Percentiles rank a stretch among this genome's conserved stretches.
Conservation (phyloP, 495 filamentous ascomycete genomes). For the Darksidea phi region DNA sequence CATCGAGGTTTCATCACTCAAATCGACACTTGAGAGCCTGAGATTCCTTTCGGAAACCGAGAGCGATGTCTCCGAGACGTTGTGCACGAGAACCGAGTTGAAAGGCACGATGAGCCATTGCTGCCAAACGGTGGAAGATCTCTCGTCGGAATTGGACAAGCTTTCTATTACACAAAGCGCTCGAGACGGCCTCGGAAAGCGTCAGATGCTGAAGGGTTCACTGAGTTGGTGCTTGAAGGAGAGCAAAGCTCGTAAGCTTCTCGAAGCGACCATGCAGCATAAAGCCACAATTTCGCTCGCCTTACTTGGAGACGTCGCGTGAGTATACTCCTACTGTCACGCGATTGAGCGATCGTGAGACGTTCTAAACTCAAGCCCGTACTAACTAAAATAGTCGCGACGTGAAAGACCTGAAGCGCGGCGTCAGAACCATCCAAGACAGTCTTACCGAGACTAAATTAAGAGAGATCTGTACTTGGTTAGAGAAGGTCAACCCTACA, state of each 20-base stretch:
- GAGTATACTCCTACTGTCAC: not conserved
- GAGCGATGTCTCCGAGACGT: conserved; percentile 1
- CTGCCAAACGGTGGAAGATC: not conserved
- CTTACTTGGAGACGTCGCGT: conserved; percentile 15
- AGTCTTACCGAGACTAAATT: not conserved
- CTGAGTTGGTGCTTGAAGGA: conserved; percentile 20
- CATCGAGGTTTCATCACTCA: conserved; percentile 21
- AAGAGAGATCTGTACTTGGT: conserved; percentile 11
- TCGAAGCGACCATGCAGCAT: conserved; percentile 11
- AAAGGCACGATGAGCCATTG: not conserved
- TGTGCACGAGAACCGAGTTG: not conserved
- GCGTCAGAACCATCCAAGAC: not conserved
- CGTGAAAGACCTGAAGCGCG: not conserved
- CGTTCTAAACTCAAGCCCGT: too few relatives aligned
- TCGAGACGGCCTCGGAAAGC: not conserved
- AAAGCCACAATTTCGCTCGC: conserved; percentile 5
- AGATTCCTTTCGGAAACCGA: conserved; percentile 4
- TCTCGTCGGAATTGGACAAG: conserved; percentile 8
- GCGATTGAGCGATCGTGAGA: too few relatives aligned
- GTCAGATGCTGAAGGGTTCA: conserved; percentile 1
- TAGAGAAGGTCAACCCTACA: conserved; percentile 8
- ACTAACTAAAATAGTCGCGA: not conserved
- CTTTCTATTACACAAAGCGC: not conserved
- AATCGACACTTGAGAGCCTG: conserved; percentile 16
- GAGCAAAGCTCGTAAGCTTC: conserved; percentile 12